A percentile compares a stretch with the other conserved stretches of the same genome.
These are phyloP conservation scores for Brassica napus DNA, from an alignment of 345 rosid genomes.

Conservation along the genomic window Da-Ae NC_063450.1:43659501-43660000, in stretches of 20 bases:
- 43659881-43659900: background rate
- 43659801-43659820: background rate
- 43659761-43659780: background rate
- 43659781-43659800: background rate
- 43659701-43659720: conserved; percentile 8
- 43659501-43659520: background rate
- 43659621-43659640: conserved; percentile 9
- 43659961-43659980: too few relatives aligned
- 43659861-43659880: background rate
- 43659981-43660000: too few relatives aligned
- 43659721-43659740: background rate
- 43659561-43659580: too few relatives aligned
- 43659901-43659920: background rate
- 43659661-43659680: conserved; percentile 8
- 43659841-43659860: background rate
- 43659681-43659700: conserved; percentile 3
- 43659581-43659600: background rate
- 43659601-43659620: background rate
- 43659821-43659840: background rate
- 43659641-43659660: background rate
- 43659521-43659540: background rate
- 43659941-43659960: too few relatives aligned
- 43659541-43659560: background rate
- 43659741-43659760: background rate
- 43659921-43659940: background rate